A percentile compares a stretch with the other conserved stretches of the same genome.
Conservation (phyloP, 2,329 filamentous ascomycete species). For the Phyllosticta citriasiana region DNA sequence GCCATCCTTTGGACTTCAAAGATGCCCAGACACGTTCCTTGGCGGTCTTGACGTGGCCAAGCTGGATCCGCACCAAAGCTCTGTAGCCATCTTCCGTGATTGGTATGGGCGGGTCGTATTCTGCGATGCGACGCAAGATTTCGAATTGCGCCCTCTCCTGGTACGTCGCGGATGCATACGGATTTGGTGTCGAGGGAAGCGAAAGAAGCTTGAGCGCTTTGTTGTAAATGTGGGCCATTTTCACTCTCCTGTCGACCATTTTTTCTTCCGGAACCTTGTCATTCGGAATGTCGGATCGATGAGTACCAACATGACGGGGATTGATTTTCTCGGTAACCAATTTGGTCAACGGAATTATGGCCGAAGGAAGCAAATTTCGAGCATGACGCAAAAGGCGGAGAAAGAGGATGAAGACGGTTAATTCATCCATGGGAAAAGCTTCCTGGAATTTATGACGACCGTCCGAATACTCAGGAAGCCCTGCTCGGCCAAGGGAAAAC, state of each 20-base stretch:
- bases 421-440: conserved; percentile 1
- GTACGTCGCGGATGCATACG: conserved; percentile 37
- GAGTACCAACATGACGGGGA: neutral
- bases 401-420: conserved; percentile 29
- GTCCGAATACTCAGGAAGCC: neutral
- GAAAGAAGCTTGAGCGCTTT: conserved; percentile 39
- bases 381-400: conserved; percentile 42
- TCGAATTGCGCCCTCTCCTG: conserved; percentile 50
- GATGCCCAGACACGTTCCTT: conserved; percentile 48
- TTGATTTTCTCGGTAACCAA: conserved; percentile 28
- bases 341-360: conserved; percentile 32
- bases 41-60: conserved; percentile 46
- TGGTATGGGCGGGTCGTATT: conserved; percentile 41
- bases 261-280: neutral
- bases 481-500: neutral
- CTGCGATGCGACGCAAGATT: conserved; percentile 48
- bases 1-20: conserved; percentile 52
- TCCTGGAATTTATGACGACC: neutral
- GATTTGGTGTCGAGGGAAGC: conserved; percentile 36
- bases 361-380: conserved; percentile 38
- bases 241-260: neutral
- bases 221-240: conserved; percentile 38
- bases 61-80: conserved; percentile 45
- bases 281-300: neutral
- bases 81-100: conserved; percentile 50